A percentile compares a stretch with the other conserved stretches of the same genome.
Evolutionary conservation across 2,329 filamentous ascomycete genomes (phyloP).

Genomic region (Talaromyces sp.): DNA sequence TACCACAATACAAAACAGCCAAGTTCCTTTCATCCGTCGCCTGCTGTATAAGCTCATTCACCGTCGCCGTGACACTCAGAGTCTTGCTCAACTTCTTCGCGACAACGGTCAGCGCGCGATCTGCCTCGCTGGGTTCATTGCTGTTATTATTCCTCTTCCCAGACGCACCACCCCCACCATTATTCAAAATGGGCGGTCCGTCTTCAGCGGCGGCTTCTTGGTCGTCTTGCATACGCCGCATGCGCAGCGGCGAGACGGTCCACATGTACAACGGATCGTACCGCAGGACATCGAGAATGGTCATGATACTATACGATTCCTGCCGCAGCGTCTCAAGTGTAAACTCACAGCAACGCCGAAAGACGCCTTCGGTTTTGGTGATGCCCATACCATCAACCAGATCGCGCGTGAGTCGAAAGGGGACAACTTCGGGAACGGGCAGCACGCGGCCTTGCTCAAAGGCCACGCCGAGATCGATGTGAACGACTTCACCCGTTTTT

Average conservation of each 20-base stretch:
- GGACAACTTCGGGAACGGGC: constrained; percentile 89
- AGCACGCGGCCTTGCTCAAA: constrained; percentile 96
- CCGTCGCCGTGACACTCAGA: constrained; percentile 86
- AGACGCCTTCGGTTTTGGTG: constrained; percentile 90
- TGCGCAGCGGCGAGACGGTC: constrained; percentile 70
- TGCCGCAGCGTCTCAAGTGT: constrained; percentile 91
- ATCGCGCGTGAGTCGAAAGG: constrained; percentile 89
- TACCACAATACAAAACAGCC: constrained; percentile 79
- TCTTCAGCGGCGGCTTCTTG: constrained; percentile 38
- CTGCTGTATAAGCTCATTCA: constrained; percentile 95
- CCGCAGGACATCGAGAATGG: constrained; percentile 92
- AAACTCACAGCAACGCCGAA: constrained; percentile 96
- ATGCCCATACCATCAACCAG: constrained; percentile 97
- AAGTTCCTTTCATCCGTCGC: constrained; percentile 89
- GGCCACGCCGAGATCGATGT: constrained; percentile 93
- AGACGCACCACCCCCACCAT: neutral
- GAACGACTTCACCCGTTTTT: constrained; percentile 85
- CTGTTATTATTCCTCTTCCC: constrained; percentile 5
- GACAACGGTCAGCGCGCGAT: constrained; percentile 85
- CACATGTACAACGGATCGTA: constrained; percentile 96
- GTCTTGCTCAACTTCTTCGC: constrained; percentile 94
- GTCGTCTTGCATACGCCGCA: constrained; percentile 60
- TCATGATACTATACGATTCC: constrained; percentile 97
- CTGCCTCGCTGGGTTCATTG: constrained; percentile 68
- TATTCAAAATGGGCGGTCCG: constrained; percentile 18